Conservation (phyloP, 495 filamentous ascomycete species). For the Poronia punctata region DNA sequence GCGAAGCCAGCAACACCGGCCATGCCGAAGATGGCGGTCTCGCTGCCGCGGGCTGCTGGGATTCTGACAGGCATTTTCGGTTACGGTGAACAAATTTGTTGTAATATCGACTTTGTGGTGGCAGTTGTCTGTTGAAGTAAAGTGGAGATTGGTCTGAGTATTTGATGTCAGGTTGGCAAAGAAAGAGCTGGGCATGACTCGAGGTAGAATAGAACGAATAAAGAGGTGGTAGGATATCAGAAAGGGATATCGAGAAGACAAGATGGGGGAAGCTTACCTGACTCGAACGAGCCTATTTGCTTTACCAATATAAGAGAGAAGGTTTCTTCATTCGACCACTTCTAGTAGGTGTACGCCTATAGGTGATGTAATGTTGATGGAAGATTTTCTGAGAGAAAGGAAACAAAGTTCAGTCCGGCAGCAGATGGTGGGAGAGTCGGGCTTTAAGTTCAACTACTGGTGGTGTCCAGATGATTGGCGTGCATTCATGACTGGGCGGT, state of each 20-base stretch:
- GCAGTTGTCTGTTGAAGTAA: slow-evolving; percentile 4
- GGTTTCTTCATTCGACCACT: slow-evolving; percentile 5
- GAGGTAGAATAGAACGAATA: too few species aligned
- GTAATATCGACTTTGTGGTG: slow-evolving; percentile 17
- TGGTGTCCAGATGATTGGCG: too few species aligned
- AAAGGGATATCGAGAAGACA: background rate
- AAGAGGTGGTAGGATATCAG: too few species aligned
- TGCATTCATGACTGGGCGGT: too few species aligned
- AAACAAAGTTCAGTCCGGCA: background rate
- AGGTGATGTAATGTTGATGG: slow-evolving; percentile 1
- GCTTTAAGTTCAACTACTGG: too few species aligned
- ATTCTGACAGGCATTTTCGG: slow-evolving; percentile 42
- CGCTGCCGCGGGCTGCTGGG: slow-evolving; percentile 31
- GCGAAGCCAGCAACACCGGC: slow-evolving; percentile 38
- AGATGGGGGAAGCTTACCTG: slow-evolving; percentile 1
- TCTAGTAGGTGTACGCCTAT: slow-evolving; percentile 3
- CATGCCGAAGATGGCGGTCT: slow-evolving; percentile 36
- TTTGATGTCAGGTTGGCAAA: slow-evolving; percentile 1
- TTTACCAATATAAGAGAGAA: slow-evolving; percentile 7
- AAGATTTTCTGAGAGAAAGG: background rate
- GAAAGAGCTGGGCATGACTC: too few species aligned
- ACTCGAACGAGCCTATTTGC: slow-evolving; percentile 7
- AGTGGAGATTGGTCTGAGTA: slow-evolving; percentile 12
- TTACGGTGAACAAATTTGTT: slow-evolving; percentile 12
- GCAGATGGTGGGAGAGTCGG: background rate